Percentiles rank a stretch among this genome's conserved stretches.
These are phyloP conservation scores for Thyridium curvatum DNA, from an alignment of 2,329 filamentous ascomycete genomes.

Conservation along the genomic window DNA sequence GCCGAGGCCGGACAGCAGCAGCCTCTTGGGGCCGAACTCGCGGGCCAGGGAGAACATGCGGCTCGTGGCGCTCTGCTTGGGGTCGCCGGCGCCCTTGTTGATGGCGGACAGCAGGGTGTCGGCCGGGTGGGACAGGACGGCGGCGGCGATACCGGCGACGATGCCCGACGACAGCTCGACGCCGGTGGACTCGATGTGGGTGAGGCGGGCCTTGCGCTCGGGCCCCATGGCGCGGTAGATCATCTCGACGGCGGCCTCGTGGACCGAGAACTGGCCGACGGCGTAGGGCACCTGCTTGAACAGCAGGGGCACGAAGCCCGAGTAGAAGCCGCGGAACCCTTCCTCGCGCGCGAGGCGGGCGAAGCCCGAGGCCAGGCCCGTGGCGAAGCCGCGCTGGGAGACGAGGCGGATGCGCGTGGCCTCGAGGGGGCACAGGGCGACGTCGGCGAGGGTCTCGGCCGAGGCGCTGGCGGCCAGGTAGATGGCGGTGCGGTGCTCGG, in stretches of 20 bases:
- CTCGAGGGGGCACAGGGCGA: conserved; percentile 85
- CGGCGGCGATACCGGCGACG: conserved; percentile 81
- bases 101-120: conserved; percentile 56
- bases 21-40: conserved; percentile 42
- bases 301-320: conserved; percentile 79
- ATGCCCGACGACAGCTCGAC: conserved; percentile 84
- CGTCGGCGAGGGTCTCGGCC: conserved; percentile 68
- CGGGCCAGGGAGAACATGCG: conserved; percentile 45
- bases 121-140: conserved; percentile 82
- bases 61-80: conserved; percentile 37
- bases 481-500: conserved; percentile 44
- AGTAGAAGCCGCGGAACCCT: conserved; percentile 79
- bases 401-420: conserved; percentile 75
- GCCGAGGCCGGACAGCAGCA: conserved; percentile 40
- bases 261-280: conserved; percentile 90
- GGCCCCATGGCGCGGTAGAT: conserved; percentile 65
- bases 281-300: conserved; percentile 93
- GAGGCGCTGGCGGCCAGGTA: conserved; percentile 68
- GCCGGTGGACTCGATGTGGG: conserved; percentile 66
- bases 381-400: conserved; percentile 72
- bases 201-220: conserved; percentile 59
- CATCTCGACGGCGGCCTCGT: conserved; percentile 78
- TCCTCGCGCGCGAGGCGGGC: conserved; percentile 69
- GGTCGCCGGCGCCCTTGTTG: conserved; percentile 47
- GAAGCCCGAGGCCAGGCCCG: conserved; percentile 66